phyloP scores from a whole-genome alignment of 345 rosid genomes.

The Populus davidiana region DNA sequence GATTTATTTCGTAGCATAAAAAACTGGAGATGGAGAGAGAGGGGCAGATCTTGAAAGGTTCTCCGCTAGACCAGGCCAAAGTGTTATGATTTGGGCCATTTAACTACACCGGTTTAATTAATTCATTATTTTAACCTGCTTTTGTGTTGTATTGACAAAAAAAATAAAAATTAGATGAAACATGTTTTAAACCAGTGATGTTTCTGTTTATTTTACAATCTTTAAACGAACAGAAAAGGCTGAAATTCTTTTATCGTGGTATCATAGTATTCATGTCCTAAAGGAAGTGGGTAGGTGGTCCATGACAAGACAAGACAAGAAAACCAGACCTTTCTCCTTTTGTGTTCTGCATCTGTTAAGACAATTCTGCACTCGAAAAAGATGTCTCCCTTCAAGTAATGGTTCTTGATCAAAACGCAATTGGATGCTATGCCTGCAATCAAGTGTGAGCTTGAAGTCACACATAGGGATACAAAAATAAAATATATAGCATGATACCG shows the following conservation, averaged over 20 bases:
- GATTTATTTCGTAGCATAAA: not conserved
- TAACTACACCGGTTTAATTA: not conserved
- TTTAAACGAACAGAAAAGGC: not conserved
- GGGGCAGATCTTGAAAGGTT: not conserved
- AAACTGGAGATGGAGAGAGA: not conserved
- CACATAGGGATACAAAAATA: not conserved
- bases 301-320: not conserved
- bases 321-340: constrained; percentile 53
- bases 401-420: constrained; percentile 36
- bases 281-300: not conserved
- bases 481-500: not conserved
- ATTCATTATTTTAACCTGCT: not conserved
- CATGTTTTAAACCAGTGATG: not conserved
- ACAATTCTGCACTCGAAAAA: constrained; percentile 55
- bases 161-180: not conserved
- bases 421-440: constrained; percentile 54
- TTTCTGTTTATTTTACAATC: not conserved
- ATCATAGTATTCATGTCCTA: not conserved
- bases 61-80: not conserved
- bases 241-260: not conserved
- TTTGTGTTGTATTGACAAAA: not conserved
- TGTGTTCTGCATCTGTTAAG: constrained; percentile 36
- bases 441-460: constrained; percentile 3
- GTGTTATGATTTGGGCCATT: not conserved
- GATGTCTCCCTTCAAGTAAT: constrained; percentile 52